phyloP scores from a whole-genome alignment of 2,329 filamentous ascomycete genomes.

The Pseudogymnoascus sp. region DNA sequence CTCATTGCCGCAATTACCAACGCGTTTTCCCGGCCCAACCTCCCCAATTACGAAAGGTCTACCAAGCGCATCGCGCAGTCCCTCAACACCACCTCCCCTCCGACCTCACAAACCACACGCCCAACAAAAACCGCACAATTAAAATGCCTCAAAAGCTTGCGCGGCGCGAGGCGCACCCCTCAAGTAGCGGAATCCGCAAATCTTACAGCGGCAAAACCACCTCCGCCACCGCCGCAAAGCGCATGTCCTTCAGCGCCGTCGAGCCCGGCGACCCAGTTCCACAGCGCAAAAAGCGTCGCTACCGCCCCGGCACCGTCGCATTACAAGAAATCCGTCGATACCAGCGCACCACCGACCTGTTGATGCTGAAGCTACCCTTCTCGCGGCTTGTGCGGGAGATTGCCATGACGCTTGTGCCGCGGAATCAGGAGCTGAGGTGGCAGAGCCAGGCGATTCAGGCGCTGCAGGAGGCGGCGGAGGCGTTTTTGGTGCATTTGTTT shows the following conservation, averaged over 20 bases:
- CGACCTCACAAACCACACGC: not conserved
- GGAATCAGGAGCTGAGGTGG: conserved; percentile 72
- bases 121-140: not conserved
- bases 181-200: not conserved
- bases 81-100: not conserved
- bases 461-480: conserved; percentile 91
- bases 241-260: not conserved
- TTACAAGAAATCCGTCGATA: conserved; percentile 86
- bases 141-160: not conserved
- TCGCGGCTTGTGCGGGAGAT: conserved; percentile 72
- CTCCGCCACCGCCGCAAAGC: not conserved
- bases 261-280: conserved; percentile 61
- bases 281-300: conserved; percentile 51
- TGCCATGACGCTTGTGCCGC: conserved; percentile 53
- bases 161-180: not conserved
- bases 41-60: not conserved
- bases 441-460: conserved; percentile 92
- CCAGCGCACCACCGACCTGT: conserved; percentile 80
- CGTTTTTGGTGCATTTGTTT: conserved; percentile 92
- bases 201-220: not conserved
- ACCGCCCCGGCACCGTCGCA: conserved; percentile 73
- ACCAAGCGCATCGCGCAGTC: not conserved
- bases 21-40: not conserved
- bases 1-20: not conserved
- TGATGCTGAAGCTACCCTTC: conserved; percentile 75